A percentile compares a stretch with the other conserved stretches of the same genome.
phyloP scores from a whole-genome alignment of 768 basidiomycete genomes.

The Termitomyces sp. region DNA sequence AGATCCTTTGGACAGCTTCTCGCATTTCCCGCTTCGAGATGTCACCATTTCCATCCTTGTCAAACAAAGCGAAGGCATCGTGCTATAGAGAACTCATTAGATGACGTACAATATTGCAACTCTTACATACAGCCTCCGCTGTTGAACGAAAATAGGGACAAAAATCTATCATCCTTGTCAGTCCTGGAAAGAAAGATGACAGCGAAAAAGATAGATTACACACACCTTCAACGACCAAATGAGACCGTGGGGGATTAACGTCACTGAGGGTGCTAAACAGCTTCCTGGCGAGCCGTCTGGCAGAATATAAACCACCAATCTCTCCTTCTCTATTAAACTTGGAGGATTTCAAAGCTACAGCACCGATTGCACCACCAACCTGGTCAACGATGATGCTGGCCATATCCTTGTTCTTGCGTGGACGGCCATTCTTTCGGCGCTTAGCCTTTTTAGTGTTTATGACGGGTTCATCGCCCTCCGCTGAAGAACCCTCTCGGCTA shows the following conservation, averaged over 20 bases:
- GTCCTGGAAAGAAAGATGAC: background rate
- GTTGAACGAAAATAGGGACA: slow-evolving; percentile 70
- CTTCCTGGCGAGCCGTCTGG: slow-evolving; percentile 63
- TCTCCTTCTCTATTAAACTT: slow-evolving; percentile 54
- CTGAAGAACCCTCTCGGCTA: slow-evolving; percentile 10
- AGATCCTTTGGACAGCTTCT: slow-evolving; percentile 77
- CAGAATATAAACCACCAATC: slow-evolving; percentile 56
- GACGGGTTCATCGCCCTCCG: slow-evolving; percentile 11
- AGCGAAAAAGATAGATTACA: background rate
- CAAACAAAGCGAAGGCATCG: slow-evolving; percentile 67
- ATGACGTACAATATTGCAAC: slow-evolving; percentile 1
- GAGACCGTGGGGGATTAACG: slow-evolving; percentile 52
- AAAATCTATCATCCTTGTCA: slow-evolving; percentile 49
- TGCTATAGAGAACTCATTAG: slow-evolving; percentile 34
- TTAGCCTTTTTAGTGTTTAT: slow-evolving; percentile 11
- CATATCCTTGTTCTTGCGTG: slow-evolving; percentile 48
- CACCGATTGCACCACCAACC: slow-evolving; percentile 62
- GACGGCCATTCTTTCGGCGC: slow-evolving; percentile 24
- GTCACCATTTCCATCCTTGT: slow-evolving; percentile 82
- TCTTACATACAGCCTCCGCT: slow-evolving; percentile 59
- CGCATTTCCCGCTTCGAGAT: slow-evolving; percentile 78
- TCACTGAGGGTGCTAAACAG: slow-evolving; percentile 60
- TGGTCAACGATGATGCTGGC: slow-evolving; percentile 70
- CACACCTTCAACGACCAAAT: slow-evolving; percentile 66
- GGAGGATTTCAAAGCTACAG: slow-evolving; percentile 66